Conservation (phyloP, 2,329 filamentous ascomycete species). For the Exophiala spinifera region DNA sequence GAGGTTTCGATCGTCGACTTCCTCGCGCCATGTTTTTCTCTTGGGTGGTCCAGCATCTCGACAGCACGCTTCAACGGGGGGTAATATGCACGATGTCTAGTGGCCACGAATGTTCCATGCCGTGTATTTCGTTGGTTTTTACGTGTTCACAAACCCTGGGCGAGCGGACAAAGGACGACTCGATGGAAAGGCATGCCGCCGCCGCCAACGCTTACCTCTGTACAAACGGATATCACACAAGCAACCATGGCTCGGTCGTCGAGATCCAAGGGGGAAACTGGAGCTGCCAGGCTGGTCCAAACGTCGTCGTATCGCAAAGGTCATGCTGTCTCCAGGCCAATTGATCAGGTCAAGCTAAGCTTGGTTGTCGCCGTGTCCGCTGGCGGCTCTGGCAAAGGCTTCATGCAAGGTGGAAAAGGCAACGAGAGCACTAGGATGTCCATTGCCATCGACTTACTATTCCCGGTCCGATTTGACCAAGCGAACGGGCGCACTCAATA, state of each 20-base stretch:
- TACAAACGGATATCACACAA: constrained; percentile 28
- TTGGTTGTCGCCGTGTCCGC: neutral
- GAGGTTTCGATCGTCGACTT: constrained; percentile 5
- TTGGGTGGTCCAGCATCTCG: constrained; percentile 26
- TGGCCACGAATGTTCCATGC: constrained; percentile 28
- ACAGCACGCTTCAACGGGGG: constrained; percentile 27
- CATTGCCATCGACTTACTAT: too few relatives aligned
- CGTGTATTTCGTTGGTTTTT: too few relatives aligned
- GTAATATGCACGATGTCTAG: constrained; percentile 28
- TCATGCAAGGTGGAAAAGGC: constrained; percentile 29
- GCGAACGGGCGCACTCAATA: too few relatives aligned
- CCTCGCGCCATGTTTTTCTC: neutral
- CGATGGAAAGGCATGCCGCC: too few relatives aligned
- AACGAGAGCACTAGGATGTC: too few relatives aligned
- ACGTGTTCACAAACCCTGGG: too few relatives aligned
- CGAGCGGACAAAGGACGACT: too few relatives aligned
- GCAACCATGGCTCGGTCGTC: neutral
- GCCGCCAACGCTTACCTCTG: constrained; percentile 24
- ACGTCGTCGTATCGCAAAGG: constrained; percentile 4
- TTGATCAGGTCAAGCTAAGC: neutral
- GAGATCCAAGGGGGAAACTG: too few relatives aligned
- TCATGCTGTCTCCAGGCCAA: constrained; percentile 13
- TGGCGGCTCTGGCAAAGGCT: constrained; percentile 11
- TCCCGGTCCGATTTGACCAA: too few relatives aligned
- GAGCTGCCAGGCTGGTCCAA: neutral